These are phyloP conservation scores for Aspergillus carbonarius DNA, from an alignment of 2,329 filamentous ascomycete species.

Conservation along the genomic window DNA sequence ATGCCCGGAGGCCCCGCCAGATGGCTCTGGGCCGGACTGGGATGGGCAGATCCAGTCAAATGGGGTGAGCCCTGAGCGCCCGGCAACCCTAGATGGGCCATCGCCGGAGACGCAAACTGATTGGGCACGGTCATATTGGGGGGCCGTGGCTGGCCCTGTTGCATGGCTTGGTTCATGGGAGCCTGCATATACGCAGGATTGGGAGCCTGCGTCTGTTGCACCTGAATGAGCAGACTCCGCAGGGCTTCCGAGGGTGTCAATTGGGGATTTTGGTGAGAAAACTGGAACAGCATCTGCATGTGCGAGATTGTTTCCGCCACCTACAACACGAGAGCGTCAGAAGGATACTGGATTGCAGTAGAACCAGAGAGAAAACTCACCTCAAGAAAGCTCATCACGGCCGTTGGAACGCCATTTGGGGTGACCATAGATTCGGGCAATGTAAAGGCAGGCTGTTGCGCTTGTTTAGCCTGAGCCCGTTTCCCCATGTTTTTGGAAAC, in stretches of 20 bases:
- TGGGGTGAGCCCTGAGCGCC: conserved; percentile 51
- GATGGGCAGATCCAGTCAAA: conserved; percentile 52
- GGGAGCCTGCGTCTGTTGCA: conserved; percentile 42
- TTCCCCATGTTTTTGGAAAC: conserved; percentile 57
- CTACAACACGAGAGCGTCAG: conserved; percentile 36
- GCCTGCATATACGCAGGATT: conserved; percentile 28
- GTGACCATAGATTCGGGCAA: conserved; percentile 46
- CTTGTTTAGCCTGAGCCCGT: conserved; percentile 50
- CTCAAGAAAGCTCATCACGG: conserved; percentile 63
- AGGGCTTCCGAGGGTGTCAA: conserved; percentile 58
- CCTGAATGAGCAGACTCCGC: conserved; percentile 50
- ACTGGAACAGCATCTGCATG: conserved; percentile 62
- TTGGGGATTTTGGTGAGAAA: conserved; percentile 53
- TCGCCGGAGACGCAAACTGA: conserved; percentile 60
- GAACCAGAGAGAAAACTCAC: conserved; percentile 39
- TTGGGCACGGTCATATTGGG: conserved; percentile 49
- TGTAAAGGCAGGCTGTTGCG: conserved; percentile 43
- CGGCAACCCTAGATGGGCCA: conserved; percentile 54
- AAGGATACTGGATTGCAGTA: not conserved
- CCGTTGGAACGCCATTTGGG: conserved; percentile 56
- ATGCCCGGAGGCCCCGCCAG: conserved; percentile 52
- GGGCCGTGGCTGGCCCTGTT: conserved; percentile 40
- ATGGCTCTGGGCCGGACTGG: conserved; percentile 47
- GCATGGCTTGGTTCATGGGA: conserved; percentile 38
- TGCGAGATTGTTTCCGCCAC: conserved; percentile 64